Evolutionary conservation across 1,284 basidiomycete genomes (phyloP).

Genomic region (Fomitiporia mediterranea): DNA sequence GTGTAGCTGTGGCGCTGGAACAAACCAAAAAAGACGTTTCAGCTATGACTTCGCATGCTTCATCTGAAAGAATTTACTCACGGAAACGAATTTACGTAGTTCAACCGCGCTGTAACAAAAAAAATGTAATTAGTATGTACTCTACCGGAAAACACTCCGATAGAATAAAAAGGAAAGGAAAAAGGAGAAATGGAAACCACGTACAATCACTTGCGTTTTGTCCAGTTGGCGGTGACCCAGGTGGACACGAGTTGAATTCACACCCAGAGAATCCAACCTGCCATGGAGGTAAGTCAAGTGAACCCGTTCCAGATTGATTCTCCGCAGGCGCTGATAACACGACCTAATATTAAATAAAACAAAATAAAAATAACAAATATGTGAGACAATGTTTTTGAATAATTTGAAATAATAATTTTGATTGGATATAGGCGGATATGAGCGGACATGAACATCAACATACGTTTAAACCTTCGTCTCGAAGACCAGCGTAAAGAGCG

Average conservation of each 20-base stretch:
- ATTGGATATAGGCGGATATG: too few relatives aligned
- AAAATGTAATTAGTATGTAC: not conserved
- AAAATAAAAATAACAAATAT: not conserved
- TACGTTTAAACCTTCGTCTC: constrained; percentile 38
- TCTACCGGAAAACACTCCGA: not conserved
- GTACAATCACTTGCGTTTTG: constrained; percentile 39
- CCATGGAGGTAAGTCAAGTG: constrained; percentile 26
- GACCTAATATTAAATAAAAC: constrained; percentile 15
- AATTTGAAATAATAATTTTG: too few relatives aligned
- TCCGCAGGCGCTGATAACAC: constrained; percentile 25
- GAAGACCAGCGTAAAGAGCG: constrained; percentile 36
- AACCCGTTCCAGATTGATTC: constrained; percentile 26
- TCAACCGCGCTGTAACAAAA: constrained; percentile 20
- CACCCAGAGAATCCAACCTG: constrained; percentile 32
- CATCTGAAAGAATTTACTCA: not conserved
- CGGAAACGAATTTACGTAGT: constrained; percentile 22
- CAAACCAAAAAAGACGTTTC: not conserved
- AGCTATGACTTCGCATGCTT: not conserved
- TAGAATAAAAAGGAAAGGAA: not conserved
- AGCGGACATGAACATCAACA: constrained; percentile 20
- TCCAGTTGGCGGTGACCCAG: constrained; percentile 41
- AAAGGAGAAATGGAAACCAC: constrained; percentile 21
- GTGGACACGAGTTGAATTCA: constrained; percentile 39
- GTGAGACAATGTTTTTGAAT: too few relatives aligned
- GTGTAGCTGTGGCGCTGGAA: constrained; percentile 37